phyloP scores from a whole-genome alignment of 345 rosid species.

The Ricinus communis region DNA sequence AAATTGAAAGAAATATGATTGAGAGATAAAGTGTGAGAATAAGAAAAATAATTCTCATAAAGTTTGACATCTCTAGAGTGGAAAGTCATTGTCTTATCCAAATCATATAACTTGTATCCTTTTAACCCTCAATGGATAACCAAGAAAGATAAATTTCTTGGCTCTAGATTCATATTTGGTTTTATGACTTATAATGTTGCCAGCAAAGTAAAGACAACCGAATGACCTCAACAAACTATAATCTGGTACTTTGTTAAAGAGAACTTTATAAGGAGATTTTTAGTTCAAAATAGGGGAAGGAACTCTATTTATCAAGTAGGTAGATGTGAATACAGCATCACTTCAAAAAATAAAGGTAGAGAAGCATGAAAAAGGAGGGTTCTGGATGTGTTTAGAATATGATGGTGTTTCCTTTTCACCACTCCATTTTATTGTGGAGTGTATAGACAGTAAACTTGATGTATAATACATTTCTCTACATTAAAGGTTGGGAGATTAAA shows the following conservation, averaged over 20 bases:
- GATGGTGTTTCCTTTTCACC: no score
- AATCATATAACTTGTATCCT: background rate
- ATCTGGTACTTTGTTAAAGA: background rate
- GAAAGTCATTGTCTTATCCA: no score
- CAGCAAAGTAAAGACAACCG: background rate
- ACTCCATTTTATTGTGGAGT: no score
- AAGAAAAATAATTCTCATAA: background rate
- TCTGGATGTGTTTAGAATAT: no score
- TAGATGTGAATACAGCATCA: background rate
- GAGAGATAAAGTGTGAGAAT: background rate
- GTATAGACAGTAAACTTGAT: no score
- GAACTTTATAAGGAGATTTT: background rate
- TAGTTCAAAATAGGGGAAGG: background rate
- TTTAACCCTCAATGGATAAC: background rate
- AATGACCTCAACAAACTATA: background rate
- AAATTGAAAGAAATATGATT: no score
- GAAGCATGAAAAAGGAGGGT: no score
- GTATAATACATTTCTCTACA: no score
- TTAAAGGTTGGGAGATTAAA: no score
- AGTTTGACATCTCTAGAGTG: background rate
- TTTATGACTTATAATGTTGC: background rate
- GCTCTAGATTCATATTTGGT: background rate
- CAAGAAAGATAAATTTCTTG: background rate
- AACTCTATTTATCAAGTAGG: background rate
- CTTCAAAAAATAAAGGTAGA: no score